Percentiles rank a stretch among this genome's conserved stretches.
These are phyloP conservation scores for Xanthoconium separans DNA, from an alignment of 1,284 basidiomycete genomes.

Conservation along the genomic window DNA sequence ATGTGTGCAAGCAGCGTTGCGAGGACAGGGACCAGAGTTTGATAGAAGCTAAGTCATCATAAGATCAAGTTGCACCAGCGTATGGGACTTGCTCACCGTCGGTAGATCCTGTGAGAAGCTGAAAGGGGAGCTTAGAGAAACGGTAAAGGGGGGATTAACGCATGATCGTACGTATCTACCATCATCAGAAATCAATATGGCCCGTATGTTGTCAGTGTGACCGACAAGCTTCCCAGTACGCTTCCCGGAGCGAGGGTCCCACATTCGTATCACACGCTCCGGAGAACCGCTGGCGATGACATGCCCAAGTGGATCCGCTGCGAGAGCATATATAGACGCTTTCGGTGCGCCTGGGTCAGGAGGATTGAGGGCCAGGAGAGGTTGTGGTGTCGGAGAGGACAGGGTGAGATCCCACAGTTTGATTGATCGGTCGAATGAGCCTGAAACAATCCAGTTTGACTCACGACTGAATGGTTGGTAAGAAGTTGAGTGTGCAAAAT, in stretches of 20 bases:
- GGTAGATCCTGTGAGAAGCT: conserved; percentile 88
- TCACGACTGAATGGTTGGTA: conserved; percentile 51
- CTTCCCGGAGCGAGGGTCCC: conserved; percentile 87
- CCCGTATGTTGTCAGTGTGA: conserved; percentile 95
- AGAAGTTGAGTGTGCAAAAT: conserved; percentile 9
- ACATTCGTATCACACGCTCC: conserved; percentile 85
- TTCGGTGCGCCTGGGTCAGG: conserved; percentile 65
- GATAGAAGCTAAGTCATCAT: conserved; percentile 56
- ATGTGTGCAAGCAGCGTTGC: conserved; percentile 93
- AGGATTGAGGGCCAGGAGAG: conserved; percentile 59
- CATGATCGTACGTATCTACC: conserved; percentile 72
- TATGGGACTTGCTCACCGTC: conserved; percentile 55
- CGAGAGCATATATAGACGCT: conserved; percentile 78
- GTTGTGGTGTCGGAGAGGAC: conserved; percentile 37
- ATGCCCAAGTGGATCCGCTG: conserved; percentile 77
- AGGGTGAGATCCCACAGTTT: conserved; percentile 90
- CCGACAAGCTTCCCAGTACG: conserved; percentile 80
- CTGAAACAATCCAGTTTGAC: conserved; percentile 87
- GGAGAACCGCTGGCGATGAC: conserved; percentile 89
- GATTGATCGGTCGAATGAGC: conserved; percentile 91
- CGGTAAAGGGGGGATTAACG: conserved; percentile 1
- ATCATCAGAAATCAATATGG: conserved; percentile 87
- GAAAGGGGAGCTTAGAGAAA: conserved; percentile 19
- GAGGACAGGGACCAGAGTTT: conserved; percentile 91
- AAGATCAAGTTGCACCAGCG: conserved; percentile 6